Evolutionary conservation across 2,329 filamentous ascomycete species (phyloP).

Genomic region (Paraphoma chrysanthemicola): DNA sequence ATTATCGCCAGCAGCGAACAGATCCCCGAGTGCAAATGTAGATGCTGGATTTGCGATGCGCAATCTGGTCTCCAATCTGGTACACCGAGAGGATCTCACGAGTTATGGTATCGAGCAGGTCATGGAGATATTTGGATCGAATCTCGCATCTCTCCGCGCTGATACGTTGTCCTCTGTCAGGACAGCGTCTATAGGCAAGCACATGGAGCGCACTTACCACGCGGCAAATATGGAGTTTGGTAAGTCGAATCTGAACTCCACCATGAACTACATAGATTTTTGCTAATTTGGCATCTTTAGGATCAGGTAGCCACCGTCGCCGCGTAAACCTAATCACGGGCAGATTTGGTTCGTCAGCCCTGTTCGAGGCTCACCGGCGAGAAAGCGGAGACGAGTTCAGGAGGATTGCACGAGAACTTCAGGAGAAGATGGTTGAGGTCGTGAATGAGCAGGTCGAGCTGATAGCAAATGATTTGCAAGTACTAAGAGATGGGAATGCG

Average conservation of each 20-base stretch:
- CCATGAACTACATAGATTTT: background rate
- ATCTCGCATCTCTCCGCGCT: conserved; percentile 11
- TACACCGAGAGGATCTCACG: conserved; percentile 36
- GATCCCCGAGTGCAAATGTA: background rate
- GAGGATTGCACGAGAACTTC: conserved; percentile 6
- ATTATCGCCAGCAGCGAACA: background rate
- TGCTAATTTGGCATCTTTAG: conserved; percentile 1
- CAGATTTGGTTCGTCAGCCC: conserved; percentile 13
- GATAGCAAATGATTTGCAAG: conserved; percentile 20
- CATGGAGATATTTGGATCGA: conserved; percentile 25
- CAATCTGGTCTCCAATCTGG: conserved; percentile 35
- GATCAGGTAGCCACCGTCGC: conserved; percentile 5
- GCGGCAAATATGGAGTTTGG: conserved; percentile 26
- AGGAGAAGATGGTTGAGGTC: conserved; percentile 6
- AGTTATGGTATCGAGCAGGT: conserved; percentile 33
- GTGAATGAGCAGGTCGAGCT: conserved; percentile 16
- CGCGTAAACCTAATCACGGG: conserved; percentile 18
- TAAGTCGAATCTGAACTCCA: background rate
- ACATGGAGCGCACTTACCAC: conserved; percentile 24
- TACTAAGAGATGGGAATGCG: conserved; percentile 25
- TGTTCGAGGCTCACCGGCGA: conserved; percentile 19
- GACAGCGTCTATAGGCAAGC: conserved; percentile 24
- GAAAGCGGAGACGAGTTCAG: conserved; percentile 9
- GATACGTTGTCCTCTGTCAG: conserved; percentile 16
- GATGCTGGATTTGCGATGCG: conserved; percentile 6